phyloP scores from a whole-genome alignment of 306 rosid species.

The Elaeagnus macrophylla region DNA sequence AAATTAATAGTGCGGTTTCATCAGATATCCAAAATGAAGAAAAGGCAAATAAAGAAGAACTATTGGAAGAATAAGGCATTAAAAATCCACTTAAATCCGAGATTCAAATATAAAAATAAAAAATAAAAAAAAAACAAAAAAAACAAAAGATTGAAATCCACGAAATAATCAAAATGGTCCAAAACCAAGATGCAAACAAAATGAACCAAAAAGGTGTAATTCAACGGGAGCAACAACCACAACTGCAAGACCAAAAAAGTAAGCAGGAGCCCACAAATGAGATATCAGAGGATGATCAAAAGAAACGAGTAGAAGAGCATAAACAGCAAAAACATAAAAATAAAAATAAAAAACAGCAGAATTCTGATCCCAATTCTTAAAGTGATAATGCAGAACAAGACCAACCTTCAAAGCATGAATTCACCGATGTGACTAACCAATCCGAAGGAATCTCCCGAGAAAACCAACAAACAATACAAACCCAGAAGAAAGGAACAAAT shows the following conservation, averaged over 20 bases:
- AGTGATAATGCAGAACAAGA: constrained; percentile 1
- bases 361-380: constrained; percentile 7
- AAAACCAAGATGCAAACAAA: constrained; percentile 15
- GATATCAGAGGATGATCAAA: constrained; percentile 8
- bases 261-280: constrained; percentile 9
- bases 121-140: no score
- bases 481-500: constrained; percentile 9
- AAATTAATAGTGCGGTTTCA: background rate
- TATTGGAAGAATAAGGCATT: constrained; percentile 16
- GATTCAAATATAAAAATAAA: no score
- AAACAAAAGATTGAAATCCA: constrained; percentile 11
- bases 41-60: constrained; percentile 3
- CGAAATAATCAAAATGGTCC: background rate
- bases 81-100: constrained; percentile 26
- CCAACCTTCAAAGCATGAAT: constrained; percentile 1
- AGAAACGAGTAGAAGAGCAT: background rate
- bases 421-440: constrained; percentile 10
- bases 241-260: background rate
- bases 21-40: background rate
- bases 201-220: constrained; percentile 3
- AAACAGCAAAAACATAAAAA: constrained; percentile 21
- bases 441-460: background rate
- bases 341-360: no score
- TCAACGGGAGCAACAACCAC: background rate
- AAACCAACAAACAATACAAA: constrained; percentile 9